Base-by-base conservation (phyloP, 1,139 yeast genomes). In the Saccharomyces hybrid region DNA sequence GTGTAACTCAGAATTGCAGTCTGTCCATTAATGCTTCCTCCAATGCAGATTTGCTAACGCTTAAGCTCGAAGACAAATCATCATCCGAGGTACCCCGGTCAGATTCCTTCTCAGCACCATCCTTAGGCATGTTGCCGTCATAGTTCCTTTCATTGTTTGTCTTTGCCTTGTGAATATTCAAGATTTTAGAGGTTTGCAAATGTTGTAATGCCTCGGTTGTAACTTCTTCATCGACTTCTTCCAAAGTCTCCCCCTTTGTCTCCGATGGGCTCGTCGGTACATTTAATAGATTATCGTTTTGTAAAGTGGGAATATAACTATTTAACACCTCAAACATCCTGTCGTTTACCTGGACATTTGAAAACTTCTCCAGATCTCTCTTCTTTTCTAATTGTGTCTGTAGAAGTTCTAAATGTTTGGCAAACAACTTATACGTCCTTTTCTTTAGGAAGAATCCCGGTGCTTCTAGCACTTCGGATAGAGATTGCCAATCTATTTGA, bases 41-140 rank as follows among this genome's bases (percentile, higher is more conserved):
- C 34, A 76, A 59, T 1, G 79, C 79, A 1, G 79, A 75, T 55
- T 74, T 73, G 52, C 76, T 72, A 5, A 76, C 67, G 54, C 79
- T 75, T 32, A 70, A 63, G 52, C 60, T 68, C 1, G 71, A 67
- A 9, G 65, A 59, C 7, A 61, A 54, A 25, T 66, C 67, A 50
- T 58, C 58, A 30, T 60, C 62, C 5, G 62, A 57, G 5, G 55
- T 58, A 4, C 55, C 58, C 14, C 49, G 30, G 9, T 25, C 25
- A 6, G 25, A 11, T 38, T 25, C 53, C 7, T 41, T 46, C 3
- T 52, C 49, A 27, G 23, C 34, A 4, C 13, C 50, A 23, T 53
- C 51, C 2, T 53, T 48, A 20, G 47, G 32, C 9, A 5, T 13
- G 13, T 23, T 49, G n/a, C 49, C 31, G 27, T 50, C 57, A 1